Evolutionary conservation across 164 flowering plant species (phyloP).

Genomic region (Macadamia integrifolia): DNA sequence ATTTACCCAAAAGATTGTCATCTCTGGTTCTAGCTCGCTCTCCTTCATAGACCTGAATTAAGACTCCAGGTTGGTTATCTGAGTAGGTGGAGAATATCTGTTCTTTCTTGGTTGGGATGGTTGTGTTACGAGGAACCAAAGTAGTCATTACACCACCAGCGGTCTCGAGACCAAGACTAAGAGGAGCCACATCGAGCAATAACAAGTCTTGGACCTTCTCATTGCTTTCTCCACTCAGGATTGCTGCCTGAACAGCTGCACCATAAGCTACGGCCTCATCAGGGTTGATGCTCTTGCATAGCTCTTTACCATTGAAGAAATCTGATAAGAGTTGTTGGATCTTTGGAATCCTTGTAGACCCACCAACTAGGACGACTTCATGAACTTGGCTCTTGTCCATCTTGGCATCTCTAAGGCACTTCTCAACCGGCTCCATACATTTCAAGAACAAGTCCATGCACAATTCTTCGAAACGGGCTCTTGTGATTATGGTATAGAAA

Average conservation of each 20-base stretch:
- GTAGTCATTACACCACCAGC: background rate
- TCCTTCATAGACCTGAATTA: constrained; percentile 1
- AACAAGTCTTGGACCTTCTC: constrained; percentile 1
- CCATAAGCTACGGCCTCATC: constrained; percentile 1
- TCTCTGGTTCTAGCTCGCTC: background rate
- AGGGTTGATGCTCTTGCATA: background rate
- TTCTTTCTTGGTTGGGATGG: background rate
- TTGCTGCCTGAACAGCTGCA: constrained; percentile 3
- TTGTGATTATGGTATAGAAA: background rate
- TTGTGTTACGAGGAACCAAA: background rate
- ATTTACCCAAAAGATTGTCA: background rate
- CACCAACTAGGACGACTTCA: constrained; percentile 1
- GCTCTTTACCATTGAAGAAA: constrained; percentile 1
- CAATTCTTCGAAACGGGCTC: constrained; percentile 1
- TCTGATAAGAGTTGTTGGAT: background rate
- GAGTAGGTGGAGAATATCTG: background rate
- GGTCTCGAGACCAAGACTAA: background rate
- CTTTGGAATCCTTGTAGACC: constrained; percentile 1
- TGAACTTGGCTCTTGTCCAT: background rate
- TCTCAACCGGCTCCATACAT: background rate
- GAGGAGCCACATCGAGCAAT: constrained; percentile 1
- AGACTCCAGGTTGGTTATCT: background rate
- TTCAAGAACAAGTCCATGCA: background rate
- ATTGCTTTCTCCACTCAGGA: background rate
- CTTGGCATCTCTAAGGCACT: background rate